Percentiles rank a stretch among this genome's conserved stretches.
Conservation (phyloP, 1,284 basidiomycete species). For the Ceratobasidium sp. region DNA sequence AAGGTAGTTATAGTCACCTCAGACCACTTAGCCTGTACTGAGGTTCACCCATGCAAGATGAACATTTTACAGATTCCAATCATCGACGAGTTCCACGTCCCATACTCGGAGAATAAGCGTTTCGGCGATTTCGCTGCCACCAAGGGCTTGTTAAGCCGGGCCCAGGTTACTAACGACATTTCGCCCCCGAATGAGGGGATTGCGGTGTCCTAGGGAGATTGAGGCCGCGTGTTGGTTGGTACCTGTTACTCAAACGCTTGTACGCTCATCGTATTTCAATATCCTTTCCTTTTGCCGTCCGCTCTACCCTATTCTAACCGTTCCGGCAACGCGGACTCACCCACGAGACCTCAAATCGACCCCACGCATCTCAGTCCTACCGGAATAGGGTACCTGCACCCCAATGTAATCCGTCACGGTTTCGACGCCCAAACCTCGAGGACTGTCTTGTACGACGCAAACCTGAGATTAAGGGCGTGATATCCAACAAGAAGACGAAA, state of each 20-base stretch:
- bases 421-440: slow-evolving; percentile 3
- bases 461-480: background rate
- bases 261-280: background rate
- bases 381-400: background rate
- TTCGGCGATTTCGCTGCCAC: slow-evolving; percentile 46
- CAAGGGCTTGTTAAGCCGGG: slow-evolving; percentile 46
- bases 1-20: slow-evolving; percentile 60
- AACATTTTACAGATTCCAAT: slow-evolving; percentile 95
- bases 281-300: background rate
- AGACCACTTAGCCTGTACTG: background rate
- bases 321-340: background rate
- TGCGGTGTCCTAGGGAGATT: background rate
- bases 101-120: slow-evolving; percentile 52
- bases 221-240: background rate
- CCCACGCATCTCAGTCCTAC: slow-evolving; percentile 13
- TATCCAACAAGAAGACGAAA: background rate
- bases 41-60: slow-evolving; percentile 55
- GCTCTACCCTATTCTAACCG: background rate
- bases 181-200: slow-evolving; percentile 24
- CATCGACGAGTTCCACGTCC: slow-evolving; percentile 86
- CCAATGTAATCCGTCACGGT: background rate
- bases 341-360: slow-evolving; percentile 16
- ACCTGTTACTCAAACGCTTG: background rate
- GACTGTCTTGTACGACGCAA: background rate
- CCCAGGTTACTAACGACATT: slow-evolving; percentile 27